These are phyloP conservation scores for Cajanus cajan DNA, from an alignment of 306 rosid species.

Conservation along the genomic window DNA sequence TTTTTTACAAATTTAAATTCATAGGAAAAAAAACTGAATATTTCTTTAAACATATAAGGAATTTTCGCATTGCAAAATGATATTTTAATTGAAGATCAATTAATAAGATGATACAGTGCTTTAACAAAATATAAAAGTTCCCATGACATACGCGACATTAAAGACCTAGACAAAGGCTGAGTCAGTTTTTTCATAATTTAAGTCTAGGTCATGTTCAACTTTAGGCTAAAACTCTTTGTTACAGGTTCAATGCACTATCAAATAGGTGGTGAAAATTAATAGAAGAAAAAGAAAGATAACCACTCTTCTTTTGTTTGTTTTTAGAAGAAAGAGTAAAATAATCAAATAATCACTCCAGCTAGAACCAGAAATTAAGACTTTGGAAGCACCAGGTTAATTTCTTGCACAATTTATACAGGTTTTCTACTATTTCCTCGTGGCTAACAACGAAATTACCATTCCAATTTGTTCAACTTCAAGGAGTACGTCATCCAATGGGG, in stretches of 20 bases:
- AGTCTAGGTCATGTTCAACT: conserved; percentile 11
- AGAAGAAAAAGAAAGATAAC: conserved; percentile 13
- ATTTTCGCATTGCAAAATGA: background rate
- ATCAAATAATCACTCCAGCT: background rate
- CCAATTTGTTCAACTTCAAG: background rate
- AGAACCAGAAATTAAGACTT: background rate
- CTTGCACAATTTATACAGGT: background rate
- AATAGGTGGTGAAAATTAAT: background rate
- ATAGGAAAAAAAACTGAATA: background rate
- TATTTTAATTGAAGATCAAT: background rate
- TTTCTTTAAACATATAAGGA: background rate
- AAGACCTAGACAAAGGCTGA: background rate
- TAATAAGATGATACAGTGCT: background rate
- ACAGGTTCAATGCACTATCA: conserved; percentile 18
- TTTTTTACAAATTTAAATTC: background rate
- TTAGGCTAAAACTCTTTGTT: conserved; percentile 7
- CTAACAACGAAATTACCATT: background rate
- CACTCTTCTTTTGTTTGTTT: background rate
- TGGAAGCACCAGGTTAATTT: background rate
- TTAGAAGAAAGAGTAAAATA: background rate
- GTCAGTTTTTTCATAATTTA: background rate
- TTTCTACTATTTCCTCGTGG: background rate
- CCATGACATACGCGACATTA: background rate
- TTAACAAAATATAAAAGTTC: background rate
- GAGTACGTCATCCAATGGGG: background rate